Base-by-base conservation (phyloP, 306 rosid genomes). In the Erythrophleum fordii region DNA sequence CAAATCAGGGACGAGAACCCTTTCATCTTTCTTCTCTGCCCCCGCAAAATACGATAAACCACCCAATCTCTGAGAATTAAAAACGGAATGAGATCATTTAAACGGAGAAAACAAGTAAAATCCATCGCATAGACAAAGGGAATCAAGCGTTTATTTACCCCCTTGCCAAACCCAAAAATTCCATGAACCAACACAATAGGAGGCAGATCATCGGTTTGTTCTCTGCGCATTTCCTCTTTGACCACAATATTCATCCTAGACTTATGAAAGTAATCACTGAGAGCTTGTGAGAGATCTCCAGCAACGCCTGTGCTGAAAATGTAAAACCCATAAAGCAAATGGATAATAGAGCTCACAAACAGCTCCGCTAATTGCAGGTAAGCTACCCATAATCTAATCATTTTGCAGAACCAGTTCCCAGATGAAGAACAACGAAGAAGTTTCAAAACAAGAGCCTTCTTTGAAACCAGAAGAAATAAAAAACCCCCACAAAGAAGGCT, bases 1-100 rank as follows among this genome's bases (percentile, higher is more conserved):
- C 86, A 96, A 90, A 92, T 96, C 99, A 61, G 99, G 99, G 9
- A 96, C 98, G 35, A 96, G 97, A 81, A 93, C 98, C 85, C 97
- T 90, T 25, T 90, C 97, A 81, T 93, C 99, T 59, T 88, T 96
- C 93, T 93, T 93, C 92, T 96, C 99, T 2, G 99, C 99, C 67
- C 99, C 99, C 18, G 84, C 99, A 66, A 96, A 96, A 74, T 96
- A 96, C 16, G 99, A 96, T 22, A 93, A 83, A 60, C 87, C 91
- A 34, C 99, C 99, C 81, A 96, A 83, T 83, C 89, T 92, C 99
- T 96, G 84, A 77, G 29, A 72, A 67, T 35, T 34, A 1, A 61
- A 28, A 52, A 20, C 23, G 16, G 22, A 77, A 59, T 9, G 7
- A 46, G 53, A 66, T 18, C 35, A 42, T 61, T 23, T 12, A 8